phyloP scores from a whole-genome alignment of 768 basidiomycete species.

The Mrakia gelida region DNA sequence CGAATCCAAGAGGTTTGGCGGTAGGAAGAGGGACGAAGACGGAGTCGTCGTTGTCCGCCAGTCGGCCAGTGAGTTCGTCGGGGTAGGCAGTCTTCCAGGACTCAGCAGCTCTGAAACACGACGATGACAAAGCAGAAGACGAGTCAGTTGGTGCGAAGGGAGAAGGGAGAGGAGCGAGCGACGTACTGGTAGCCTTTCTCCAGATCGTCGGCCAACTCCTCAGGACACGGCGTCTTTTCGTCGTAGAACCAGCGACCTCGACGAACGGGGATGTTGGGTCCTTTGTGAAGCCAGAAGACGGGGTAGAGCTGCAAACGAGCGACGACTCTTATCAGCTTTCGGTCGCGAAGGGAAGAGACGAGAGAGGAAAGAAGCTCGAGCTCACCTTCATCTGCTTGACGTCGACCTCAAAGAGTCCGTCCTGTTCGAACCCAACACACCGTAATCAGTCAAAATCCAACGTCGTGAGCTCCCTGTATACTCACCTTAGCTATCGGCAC shows the following conservation, averaged over 20 bases:
- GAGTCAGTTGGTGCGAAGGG: neutral
- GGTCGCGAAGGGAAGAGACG: neutral
- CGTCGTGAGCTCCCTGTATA: no score
- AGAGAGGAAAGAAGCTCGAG: neutral
- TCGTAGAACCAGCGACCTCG: conserved; percentile 19
- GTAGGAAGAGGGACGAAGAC: conserved; percentile 22
- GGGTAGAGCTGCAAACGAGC: conserved; percentile 15
- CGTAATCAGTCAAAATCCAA: no score
- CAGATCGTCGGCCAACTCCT: conserved; percentile 24
- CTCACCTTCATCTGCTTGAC: conserved; percentile 29
- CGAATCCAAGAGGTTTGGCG: conserved; percentile 6
- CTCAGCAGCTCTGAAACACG: neutral
- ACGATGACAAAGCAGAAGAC: neutral
- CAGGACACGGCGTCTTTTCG: conserved; percentile 18
- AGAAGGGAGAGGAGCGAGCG: conserved; percentile 1
- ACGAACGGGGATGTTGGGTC: conserved; percentile 31
- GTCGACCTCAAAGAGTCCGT: conserved; percentile 30
- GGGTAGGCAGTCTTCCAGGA: conserved; percentile 15
- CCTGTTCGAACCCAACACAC: neutral
- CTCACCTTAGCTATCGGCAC: conserved; percentile 7
- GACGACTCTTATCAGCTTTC: no score
- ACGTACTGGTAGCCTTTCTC: conserved; percentile 27
- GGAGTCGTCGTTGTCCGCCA: conserved; percentile 10
- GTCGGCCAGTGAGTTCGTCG: conserved; percentile 14
- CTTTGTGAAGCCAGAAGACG: conserved; percentile 28